Evolutionary conservation across 495 filamentous ascomycete species (phyloP).

Genomic region (Cetradonia linearis): DNA sequence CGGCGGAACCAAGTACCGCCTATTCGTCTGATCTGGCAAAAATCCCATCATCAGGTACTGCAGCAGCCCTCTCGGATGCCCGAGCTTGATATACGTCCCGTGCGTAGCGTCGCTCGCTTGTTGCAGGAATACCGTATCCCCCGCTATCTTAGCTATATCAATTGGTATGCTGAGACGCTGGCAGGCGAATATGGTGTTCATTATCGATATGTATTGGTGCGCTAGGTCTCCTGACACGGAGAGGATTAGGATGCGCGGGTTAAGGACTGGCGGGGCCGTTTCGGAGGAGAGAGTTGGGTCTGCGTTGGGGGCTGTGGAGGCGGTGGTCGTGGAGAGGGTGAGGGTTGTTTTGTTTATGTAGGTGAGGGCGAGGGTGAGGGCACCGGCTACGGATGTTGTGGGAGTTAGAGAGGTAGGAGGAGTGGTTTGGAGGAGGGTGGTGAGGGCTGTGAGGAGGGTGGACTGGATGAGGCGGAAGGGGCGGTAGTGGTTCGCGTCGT

Average conservation of each 20-base stretch:
- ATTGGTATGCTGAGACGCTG: constrained; percentile 75
- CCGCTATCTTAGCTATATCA: constrained; percentile 77
- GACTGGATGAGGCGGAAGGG: constrained; percentile 79
- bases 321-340: constrained; percentile 27
- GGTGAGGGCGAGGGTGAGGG: constrained; percentile 76
- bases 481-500: constrained; percentile 73
- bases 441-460: constrained; percentile 61
- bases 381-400: constrained; percentile 79
- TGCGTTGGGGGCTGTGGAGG: constrained; percentile 25
- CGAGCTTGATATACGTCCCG: constrained; percentile 72
- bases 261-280: constrained; percentile 40
- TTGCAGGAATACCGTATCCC: constrained; percentile 84
- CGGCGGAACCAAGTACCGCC: constrained; percentile 58
- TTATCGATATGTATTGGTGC: constrained; percentile 90
- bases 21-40: constrained; percentile 60
- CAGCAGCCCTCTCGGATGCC: constrained; percentile 57
- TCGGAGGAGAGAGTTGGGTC: constrained; percentile 33
- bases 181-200: constrained; percentile 88
- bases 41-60: constrained; percentile 97
- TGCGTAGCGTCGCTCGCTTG: constrained; percentile 85
- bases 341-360: constrained; percentile 63
- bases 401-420: constrained; percentile 50
- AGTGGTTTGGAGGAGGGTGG: constrained; percentile 56
- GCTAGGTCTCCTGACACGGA: constrained; percentile 72
- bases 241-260: constrained; percentile 82